Evolutionary conservation across 305 asterid genomes (phyloP), one percentile per base, ranked within the genome.

Genomic region (Fraxinus dipetala): DNA sequence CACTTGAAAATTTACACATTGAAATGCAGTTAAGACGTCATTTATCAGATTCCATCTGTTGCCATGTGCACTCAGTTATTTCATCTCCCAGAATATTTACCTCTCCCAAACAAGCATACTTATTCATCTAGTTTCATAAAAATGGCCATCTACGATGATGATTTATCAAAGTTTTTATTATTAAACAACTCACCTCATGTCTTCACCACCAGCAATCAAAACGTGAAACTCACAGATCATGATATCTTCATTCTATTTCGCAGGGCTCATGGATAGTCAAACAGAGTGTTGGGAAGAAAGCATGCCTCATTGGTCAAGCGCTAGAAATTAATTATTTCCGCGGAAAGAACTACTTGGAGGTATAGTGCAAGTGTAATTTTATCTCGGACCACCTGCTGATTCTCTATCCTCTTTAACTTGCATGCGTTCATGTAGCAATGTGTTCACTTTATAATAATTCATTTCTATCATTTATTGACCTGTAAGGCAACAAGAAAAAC

Each of bases 231-330:
- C 45, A 56, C 77, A 48, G 28, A 8, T 38, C 18, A 38, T 80
- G 79, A 73, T 78, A 77, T 82, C 48, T 78, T 32, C 31, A 48
- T 67, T 83, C 78, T 76, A 9, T 86, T 82, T 85, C 73, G 54
- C 94, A 93, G 96, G 98, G 98, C 78, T 91, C 98, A 77, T 91
- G 99, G 99, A 94, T 96, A 83, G 98, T 96, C 81, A 96, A 94
- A 89, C 98, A 96, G 87, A 94, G 99, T 36, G 98, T 93, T 59
- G 98, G 99, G 30, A 93, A 93, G 86, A 96, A 96, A 85, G 99
- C 99, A 70, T 96, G 98, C 91, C 87, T 96, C 83, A 90, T 94
- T 43, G 98, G 99, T 75, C 98, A 96, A 89, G 99, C 98, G 20
- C 85, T 94, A 75, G 97, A 94, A 86, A 92, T 94, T 40, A 96